Evolutionary conservation across 768 basidiomycete genomes (phyloP).

Genomic region (Cantharellus cinnabarinus): DNA sequence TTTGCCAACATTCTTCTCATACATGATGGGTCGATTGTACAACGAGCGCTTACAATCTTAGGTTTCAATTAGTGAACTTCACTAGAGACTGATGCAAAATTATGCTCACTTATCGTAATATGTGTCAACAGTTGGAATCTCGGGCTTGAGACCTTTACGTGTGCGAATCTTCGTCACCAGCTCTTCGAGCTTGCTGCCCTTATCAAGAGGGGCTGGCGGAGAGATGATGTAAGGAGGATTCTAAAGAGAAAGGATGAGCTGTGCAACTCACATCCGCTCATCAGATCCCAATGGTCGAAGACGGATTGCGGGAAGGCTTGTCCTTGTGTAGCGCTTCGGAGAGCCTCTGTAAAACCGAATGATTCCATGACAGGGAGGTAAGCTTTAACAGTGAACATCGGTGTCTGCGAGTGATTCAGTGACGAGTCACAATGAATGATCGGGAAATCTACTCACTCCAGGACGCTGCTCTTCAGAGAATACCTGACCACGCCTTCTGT

Average conservation of each 20-base stretch:
- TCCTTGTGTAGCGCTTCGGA: slow-evolving; percentile 78
- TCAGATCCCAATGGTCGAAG: slow-evolving; percentile 81
- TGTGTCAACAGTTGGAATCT: slow-evolving; percentile 66
- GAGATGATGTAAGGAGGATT: not conserved
- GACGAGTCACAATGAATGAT: not conserved
- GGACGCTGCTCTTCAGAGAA: slow-evolving; percentile 92
- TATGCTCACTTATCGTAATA: slow-evolving; percentile 75
- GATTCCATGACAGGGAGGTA: slow-evolving; percentile 83
- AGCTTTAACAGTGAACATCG: slow-evolving; percentile 99
- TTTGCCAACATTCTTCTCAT: too few relatives aligned
- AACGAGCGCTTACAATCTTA: too few relatives aligned
- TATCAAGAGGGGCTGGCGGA: slow-evolving; percentile 48
- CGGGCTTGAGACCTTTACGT: slow-evolving; percentile 91
- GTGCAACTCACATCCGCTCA: slow-evolving; percentile 47
- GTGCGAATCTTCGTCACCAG: slow-evolving; percentile 63
- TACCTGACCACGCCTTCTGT: slow-evolving; percentile 96
- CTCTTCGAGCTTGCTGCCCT: slow-evolving; percentile 80
- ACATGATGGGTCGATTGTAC: too few relatives aligned
- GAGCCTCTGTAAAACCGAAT: slow-evolving; percentile 94
- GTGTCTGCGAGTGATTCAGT: slow-evolving; percentile 26
- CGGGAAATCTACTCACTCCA: slow-evolving; percentile 22
- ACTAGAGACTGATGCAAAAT: too few relatives aligned
- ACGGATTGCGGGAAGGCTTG: slow-evolving; percentile 97
- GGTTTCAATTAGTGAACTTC: too few relatives aligned
- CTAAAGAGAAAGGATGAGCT: not conserved